These are phyloP conservation scores for Wickerhamiella infanticola DNA, from an alignment of 1,139 yeast species.

Conservation along the genomic window DNA sequence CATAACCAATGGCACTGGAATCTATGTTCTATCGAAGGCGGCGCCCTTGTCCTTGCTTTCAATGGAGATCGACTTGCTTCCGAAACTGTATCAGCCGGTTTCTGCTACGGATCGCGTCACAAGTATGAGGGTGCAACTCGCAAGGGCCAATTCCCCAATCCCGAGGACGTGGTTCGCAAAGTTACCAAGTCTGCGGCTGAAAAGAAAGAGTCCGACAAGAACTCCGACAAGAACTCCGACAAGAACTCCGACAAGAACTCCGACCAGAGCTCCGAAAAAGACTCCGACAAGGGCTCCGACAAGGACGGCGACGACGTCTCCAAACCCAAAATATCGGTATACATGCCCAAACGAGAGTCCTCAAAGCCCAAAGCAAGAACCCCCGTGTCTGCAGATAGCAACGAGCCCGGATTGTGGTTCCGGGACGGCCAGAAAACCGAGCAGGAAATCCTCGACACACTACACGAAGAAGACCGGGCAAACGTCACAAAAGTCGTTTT, in stretches of 20 bases:
- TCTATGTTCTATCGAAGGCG: slow-evolving; percentile 43
- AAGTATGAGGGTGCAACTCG: background rate
- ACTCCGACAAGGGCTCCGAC: background rate
- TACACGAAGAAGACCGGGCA: slow-evolving; percentile 22
- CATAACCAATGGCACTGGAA: slow-evolving; percentile 69
- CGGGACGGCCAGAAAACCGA: slow-evolving; percentile 24
- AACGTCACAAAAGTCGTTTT: slow-evolving; percentile 21
- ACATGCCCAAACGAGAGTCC: background rate
- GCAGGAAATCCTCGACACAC: slow-evolving; percentile 21
- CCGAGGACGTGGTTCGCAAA: too few relatives aligned
- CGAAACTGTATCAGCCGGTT: slow-evolving; percentile 33
- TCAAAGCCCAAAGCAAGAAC: background rate
- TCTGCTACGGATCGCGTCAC: slow-evolving; percentile 26
- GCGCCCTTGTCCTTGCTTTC: slow-evolving; percentile 28
- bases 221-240: background rate
- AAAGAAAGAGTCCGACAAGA: background rate
- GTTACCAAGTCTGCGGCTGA: background rate
- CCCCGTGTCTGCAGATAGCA: slow-evolving; percentile 1
- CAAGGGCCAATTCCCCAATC: too few relatives aligned
- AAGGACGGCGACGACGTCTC: background rate
- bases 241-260: background rate
- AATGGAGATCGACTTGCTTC: slow-evolving; percentile 30
- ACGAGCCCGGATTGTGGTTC: slow-evolving; percentile 27
- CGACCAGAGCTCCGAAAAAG: background rate
- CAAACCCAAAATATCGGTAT: too few relatives aligned